Base-by-base conservation (phyloP, 78 protist genomes). In the Dictyostelium capitatum region DNA sequence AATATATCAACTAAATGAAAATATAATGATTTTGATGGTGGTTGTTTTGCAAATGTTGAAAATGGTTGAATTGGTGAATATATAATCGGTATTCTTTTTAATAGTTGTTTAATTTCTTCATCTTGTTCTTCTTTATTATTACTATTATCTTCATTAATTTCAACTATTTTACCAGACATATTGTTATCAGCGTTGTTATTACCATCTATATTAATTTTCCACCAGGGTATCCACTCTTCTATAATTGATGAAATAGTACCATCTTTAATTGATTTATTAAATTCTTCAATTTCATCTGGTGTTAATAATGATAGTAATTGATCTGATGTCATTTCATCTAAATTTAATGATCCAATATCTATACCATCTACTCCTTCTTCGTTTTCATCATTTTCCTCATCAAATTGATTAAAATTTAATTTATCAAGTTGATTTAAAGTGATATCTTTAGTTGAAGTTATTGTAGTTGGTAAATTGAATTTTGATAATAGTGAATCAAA, bases 191-290 rank as follows among this genome's bases (percentile, higher is more conserved):
- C n/a, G n/a, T 3, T 19, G 11, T 81, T 59, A 12, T 51, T 59
- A 10, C 25, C 32, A 23, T 10, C 28, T 10, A 62, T 30, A 65
- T 65, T 65, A 65, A 46, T 46, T 5, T n/a, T 74, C 91, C 91
- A 84, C 91, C 91, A 84, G 14, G 91, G 91, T 46, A 51, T 14
- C 91, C 91, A 84, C 12, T 51, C 32, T 1, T 72, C 83, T 7
- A 84, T 23, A 11, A 46, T 41, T 19, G 57, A 51, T 28, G 91
- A 72, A 2, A 84, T 84, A 2, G 91, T 25, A 15, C 91, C 91
- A 59, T 72, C 81, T 74, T 74, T 72, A 28, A 84, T 84, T 46
- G 91, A 84, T 12, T 74, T 41, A 84, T 74, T 46, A 37, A 84
- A 84, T 25, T 84, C 83, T 28, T 84, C 64, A 43, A 84, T 72